Percentiles rank a stretch among this genome's conserved stretches.
phyloP scores from a whole-genome alignment of 768 basidiomycete species.

The Hemileccinum rubropunctum region DNA sequence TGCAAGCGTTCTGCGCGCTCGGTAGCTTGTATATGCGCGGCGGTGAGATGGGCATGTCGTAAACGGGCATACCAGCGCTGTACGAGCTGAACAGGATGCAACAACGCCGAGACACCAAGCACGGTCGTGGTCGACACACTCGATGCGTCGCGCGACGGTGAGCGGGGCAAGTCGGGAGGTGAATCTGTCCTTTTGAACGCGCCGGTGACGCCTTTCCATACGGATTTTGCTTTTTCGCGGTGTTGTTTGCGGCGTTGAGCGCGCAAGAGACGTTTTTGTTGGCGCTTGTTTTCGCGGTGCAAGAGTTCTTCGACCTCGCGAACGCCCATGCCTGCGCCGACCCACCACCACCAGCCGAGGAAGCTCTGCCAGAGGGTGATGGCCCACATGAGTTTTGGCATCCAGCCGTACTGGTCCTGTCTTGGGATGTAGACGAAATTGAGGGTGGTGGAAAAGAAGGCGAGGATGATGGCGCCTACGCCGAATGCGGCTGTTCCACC shows the following conservation, averaged over 20 bases:
- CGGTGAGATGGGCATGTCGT: conserved; percentile 67
- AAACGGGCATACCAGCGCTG: conserved; percentile 58
- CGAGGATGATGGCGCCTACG: conserved; percentile 76
- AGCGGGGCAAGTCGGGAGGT: background rate
- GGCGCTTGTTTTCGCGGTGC: conserved; percentile 50
- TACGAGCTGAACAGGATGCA: conserved; percentile 31
- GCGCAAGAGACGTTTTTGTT: conserved; percentile 44
- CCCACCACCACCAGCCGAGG: conserved; percentile 99
- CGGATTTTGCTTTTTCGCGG: conserved; percentile 50
- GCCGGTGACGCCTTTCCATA: conserved; percentile 58
- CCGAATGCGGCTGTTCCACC: conserved; percentile 97
- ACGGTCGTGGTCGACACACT: background rate
- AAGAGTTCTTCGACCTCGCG: conserved; percentile 68
- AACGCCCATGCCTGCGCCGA: conserved; percentile 84
- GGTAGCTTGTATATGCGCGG: conserved; percentile 66
- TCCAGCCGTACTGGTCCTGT: conserved; percentile 88
- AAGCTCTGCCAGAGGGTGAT: conserved; percentile 97
- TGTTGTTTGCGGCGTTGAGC: conserved; percentile 48
- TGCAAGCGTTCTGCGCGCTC: conserved; percentile 66
- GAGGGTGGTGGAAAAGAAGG: conserved; percentile 77
- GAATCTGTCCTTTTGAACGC: conserved; percentile 36
- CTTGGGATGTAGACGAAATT: conserved; percentile 85
- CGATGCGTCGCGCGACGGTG: conserved; percentile 11
- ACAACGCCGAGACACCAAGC: background rate
- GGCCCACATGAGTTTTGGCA: conserved; percentile 85